Evolutionary conservation across 208 protist species (phyloP), one percentile per base, ranked within the genome.

Genomic region (Acanthamoeba healyi): DNA sequence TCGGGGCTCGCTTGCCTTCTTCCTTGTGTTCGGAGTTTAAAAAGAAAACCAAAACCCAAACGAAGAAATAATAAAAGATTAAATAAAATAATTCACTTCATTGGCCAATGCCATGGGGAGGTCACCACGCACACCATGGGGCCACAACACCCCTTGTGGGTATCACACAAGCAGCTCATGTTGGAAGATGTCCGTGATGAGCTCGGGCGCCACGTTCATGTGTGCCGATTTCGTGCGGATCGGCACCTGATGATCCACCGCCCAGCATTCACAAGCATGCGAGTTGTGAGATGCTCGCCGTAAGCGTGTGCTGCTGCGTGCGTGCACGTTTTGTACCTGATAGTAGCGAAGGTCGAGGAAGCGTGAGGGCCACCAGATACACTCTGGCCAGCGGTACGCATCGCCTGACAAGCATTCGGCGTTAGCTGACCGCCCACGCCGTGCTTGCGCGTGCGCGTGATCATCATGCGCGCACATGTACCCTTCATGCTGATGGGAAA

Each of bases 291-390:
- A 15, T 54, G 10, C 49, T 9, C 38, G 70, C 9, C 38, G 70
- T 12, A 44, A 10, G 36, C n/a, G n/a, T n/a, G n/a, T n/a, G n/a
- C n/a, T n/a, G n/a, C n/a, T n/a, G n/a, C n/a, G n/a, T n/a, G n/a
- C n/a, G n/a, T n/a, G n/a, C n/a, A n/a, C n/a, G n/a, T n/a, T n/a
- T n/a, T n/a, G n/a, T n/a, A n/a, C 81, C 81, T 90, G 82, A 38
- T 70, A 90, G 54, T 90, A 90, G 32, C 58, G 49, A 2, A 90
- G 22, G 34, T 54, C 82, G 3, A 70, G 32, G 32, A 90, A 90
- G 54, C 34, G 49, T 6, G 82, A 5, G 4, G 82, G 82, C 82
- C 82, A 90, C 82, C 82, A 90, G 15, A 70, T 90, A 24, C 82
- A 63, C 40, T 70, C 82, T 5, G 82, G 82, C 54, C 49, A 90